Evolutionary conservation across 208 protist genomes (phyloP), one percentile per base, ranked within the genome.

Genomic region (Trypanosoma melophagium): DNA sequence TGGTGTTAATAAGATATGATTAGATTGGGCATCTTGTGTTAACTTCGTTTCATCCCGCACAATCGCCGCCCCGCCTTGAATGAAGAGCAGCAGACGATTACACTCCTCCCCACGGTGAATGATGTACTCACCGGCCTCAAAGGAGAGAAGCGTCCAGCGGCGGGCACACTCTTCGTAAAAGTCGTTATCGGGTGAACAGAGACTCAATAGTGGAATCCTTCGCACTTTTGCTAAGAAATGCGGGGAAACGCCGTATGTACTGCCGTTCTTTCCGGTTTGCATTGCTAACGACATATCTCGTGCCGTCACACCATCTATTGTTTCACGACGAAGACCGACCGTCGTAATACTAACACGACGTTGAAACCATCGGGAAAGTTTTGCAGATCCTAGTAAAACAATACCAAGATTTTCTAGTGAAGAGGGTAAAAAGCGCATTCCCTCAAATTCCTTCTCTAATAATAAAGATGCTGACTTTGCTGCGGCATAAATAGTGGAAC

Each of bases 81-180:
- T 83, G 55, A 94, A 90, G 44, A 92, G 63, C 14, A 92, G 62
- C 0, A 94, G 44, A 7, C 81, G 69, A 61, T 87, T 94, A 77
- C 88, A 94, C 73, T 94, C 88, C 65, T 86, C 72, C 3, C 88
- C 85, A 22, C 73, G 75, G 0, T 66, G 21, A 19, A 84, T 79
- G 44, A 94, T 80, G 47, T 67, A 55, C 1, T 92, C 77, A 5
- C 83, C 85, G 14, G 81, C 76, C 0, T 78, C 54, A 59, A 75
- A 79, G 25, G 54, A 69, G 10, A 79, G 31, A 40, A 76, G 77
- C 44, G 69, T 78, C 83, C 85, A 94, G 55, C 76, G 74, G 3
- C 5, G 40, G 7, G 66, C 66, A n/a, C 71, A 68, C 0, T 80
- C 71, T 40, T 38, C 19, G 24, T 64, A 64, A 45, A 91, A 83